These are phyloP conservation scores for Exophiala sideris DNA, from an alignment of 2,329 filamentous ascomycete genomes.

Conservation along the genomic window DNA sequence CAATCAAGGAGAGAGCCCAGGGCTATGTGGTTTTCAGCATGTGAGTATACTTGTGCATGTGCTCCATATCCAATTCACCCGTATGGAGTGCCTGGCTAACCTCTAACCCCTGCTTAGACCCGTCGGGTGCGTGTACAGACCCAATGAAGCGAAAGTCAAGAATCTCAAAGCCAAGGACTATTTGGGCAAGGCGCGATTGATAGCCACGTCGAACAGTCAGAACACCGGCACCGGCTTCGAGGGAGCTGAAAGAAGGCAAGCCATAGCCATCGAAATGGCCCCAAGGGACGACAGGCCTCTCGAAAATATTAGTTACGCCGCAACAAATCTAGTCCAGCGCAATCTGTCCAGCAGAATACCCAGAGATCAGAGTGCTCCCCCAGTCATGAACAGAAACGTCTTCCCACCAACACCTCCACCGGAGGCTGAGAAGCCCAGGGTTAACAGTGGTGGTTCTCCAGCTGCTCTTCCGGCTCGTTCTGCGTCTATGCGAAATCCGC, in stretches of 20 bases:
- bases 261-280: constrained; percentile 27
- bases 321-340: constrained; percentile 87
- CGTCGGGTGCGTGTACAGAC: constrained; percentile 89
- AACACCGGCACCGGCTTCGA: constrained; percentile 81
- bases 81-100: background rate
- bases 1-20: constrained; percentile 89
- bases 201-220: constrained; percentile 77
- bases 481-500: constrained; percentile 46
- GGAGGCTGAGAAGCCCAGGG: constrained; percentile 66
- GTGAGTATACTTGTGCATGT: constrained; percentile 13
- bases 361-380: constrained; percentile 81
- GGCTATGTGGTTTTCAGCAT: constrained; percentile 85
- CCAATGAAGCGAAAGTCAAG: constrained; percentile 96
- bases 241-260: constrained; percentile 68
- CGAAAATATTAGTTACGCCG: constrained; percentile 86
- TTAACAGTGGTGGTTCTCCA: constrained; percentile 24
- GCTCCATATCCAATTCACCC: background rate
- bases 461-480: constrained; percentile 43
- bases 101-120: constrained; percentile 64
- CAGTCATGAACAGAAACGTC: constrained; percentile 66
- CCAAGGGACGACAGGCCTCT: constrained; percentile 69
- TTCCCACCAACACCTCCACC: constrained; percentile 99
- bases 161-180: constrained; percentile 98
- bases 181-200: constrained; percentile 88
- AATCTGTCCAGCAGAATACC: constrained; percentile 66